These are phyloP conservation scores for Salvia sclarea DNA, from an alignment of 305 asterid species.

Conservation along the genomic window DNA sequence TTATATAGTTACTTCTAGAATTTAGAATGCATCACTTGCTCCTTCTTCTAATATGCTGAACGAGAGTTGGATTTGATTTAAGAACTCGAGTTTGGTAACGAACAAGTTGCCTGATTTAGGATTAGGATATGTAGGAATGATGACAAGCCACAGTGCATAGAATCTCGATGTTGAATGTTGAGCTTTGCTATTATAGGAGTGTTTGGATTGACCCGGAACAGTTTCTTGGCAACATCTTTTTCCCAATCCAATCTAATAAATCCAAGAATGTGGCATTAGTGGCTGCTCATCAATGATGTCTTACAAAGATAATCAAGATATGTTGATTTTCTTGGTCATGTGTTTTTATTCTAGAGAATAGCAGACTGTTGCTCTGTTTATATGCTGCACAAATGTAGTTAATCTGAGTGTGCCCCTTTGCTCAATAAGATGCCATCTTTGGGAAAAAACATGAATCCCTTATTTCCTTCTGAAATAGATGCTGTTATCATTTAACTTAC, in stretches of 20 bases:
- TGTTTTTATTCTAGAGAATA: neutral
- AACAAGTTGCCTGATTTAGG: neutral
- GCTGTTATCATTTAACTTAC: neutral
- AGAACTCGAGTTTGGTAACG: neutral
- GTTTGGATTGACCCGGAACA: neutral
- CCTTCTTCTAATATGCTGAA: slow-evolving; percentile 3
- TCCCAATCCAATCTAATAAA: slow-evolving; percentile 3
- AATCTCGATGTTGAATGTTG: slow-evolving; percentile 5
- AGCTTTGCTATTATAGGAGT: neutral
- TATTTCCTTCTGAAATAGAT: neutral
- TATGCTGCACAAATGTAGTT: slow-evolving; percentile 9
- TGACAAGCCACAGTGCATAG: neutral
- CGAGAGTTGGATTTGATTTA: neutral
- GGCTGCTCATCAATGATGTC: neutral
- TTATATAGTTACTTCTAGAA: neutral
- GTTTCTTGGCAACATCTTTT: neutral
- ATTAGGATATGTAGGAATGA: neutral
- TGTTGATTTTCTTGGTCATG: neutral
- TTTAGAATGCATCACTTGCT: neutral
- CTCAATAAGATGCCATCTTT: neutral
- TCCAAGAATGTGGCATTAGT: neutral
- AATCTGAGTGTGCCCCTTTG: neutral
- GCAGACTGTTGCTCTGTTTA: neutral
- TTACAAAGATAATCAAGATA: neutral
- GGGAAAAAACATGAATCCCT: neutral